Conservation (phyloP, 148 eudicot species). For the Rhododendron williamsianum region DNA sequence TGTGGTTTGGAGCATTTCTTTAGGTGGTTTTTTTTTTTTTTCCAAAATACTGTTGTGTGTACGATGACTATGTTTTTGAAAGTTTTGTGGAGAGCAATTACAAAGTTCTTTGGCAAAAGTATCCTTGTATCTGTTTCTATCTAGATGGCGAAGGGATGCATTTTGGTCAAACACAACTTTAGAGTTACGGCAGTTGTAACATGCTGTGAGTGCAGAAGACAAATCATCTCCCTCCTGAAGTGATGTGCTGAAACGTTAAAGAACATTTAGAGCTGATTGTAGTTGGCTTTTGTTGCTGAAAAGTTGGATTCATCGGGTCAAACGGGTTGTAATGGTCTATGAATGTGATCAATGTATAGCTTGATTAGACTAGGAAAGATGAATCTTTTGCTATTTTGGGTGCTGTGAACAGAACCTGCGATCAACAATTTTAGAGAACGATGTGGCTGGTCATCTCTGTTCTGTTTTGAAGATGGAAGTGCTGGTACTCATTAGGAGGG, state of each 20-base stretch:
- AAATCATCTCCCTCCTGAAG: background rate
- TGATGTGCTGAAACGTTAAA: background rate
- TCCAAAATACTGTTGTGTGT: too few relatives aligned
- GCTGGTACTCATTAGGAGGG: background rate
- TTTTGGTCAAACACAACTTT: background rate
- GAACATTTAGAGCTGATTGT: background rate
- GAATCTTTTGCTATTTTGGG: background rate
- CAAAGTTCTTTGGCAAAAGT: background rate
- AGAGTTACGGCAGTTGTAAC: background rate
- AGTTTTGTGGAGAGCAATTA: background rate
- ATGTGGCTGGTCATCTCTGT: background rate
- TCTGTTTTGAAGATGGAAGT: background rate
- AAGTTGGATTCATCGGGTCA: background rate
- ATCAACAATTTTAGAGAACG: background rate
- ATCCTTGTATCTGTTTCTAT: background rate
- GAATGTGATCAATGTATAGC: background rate
- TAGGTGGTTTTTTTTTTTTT: background rate
- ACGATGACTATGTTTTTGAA: background rate
- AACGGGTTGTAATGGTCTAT: background rate
- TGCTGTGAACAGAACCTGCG: background rate
- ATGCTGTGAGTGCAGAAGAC: background rate
- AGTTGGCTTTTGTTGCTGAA: background rate
- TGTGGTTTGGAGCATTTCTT: background rate
- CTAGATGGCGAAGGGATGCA: background rate
- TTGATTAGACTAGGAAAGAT: background rate